Base-by-base conservation (phyloP, 345 rosid species). In the Reutealis trisperma region DNA sequence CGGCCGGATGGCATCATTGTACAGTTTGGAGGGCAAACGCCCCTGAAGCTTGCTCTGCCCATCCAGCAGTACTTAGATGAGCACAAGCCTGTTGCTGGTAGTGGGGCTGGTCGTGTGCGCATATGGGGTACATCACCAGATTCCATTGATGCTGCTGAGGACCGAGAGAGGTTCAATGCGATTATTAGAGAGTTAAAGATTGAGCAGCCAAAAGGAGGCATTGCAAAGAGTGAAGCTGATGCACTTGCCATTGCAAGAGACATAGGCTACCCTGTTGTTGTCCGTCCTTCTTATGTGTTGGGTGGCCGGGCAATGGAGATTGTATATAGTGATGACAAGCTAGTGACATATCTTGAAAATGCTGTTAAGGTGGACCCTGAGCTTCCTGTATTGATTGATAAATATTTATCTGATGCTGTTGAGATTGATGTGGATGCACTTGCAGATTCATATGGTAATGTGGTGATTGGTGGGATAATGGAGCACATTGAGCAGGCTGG, bases 401-500 rank as follows among this genome's bases (percentile, higher is more conserved):
- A 78, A 78, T 96, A 96, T 82, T 85, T 96, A 51, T 89, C 96
- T 5, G 98, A 93, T 83, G 98, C 98, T 47, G 86, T 91, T 27
- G 98, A 93, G 87, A 90, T 96, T 74, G 99, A 96, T 71, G 86
- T 93, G 19, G 97, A 92, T 71, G 93, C 94, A 19, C 96, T 93
- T 75, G 91, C 99, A 63, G 98, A 96, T 81, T 91, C 90, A 12
- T 75, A 86, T 64, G 92, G 93, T 66, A 86, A 91, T 75, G 97
- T 92, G 58, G 97, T 93, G 69, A 96, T 96, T 79, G 97, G 99
- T 27, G 99, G 99, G 51, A 88, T 96, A 79, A 92, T 96, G 99
- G 99, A 96, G 87, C 98, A 96, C 80, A 96, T 93, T 22, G 97
- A 96, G 88, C 98, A 93, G 86, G 98, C 98, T 69, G 98, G 99